Base-by-base conservation (phyloP, 2,329 filamentous ascomycete genomes). In the Cladosporium halotolerans region DNA sequence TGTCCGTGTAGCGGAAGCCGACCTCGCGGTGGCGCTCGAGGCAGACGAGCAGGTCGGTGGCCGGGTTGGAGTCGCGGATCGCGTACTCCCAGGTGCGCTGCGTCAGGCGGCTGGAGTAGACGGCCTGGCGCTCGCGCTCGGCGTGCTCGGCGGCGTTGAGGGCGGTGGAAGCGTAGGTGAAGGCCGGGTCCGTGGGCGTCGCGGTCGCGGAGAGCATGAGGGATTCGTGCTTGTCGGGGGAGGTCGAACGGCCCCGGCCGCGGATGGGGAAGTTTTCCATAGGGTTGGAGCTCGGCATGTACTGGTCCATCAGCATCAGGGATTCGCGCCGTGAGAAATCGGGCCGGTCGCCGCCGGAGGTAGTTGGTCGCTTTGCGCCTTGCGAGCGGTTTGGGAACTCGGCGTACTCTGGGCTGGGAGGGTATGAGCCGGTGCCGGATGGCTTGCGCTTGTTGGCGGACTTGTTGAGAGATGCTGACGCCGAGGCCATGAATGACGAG, bases 1-100 rank as follows among this genome's bases (percentile, higher is more conserved):
- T 96, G 67, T 99, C 93, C 14, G 96, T 92, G 66, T 99, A 99
- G 46, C 91, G 84, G 73, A 99, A 99, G 0, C 93, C 93, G 62
- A 99, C 96, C 0, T 88, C 84, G 63, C 95, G 89, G 28, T 88
- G 82, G 18, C 93, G 83, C 70, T 99, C 93, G 1, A 99, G 78
- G 66, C 93, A 99, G 5, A 96, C 88, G 1, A 99, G 76, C 14
- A 99, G 74, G 69, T 99, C 93, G 0, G 95, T 89, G 0, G 93
- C 92, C 0, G 93, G 93, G 66, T 99, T 97, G 2, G 91, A 90
- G 46, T 91, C 87, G 1, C 85, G 86, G 0, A 92, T 97, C 1
- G 93, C 90, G 14, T 95, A 79, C 55, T 92, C 86, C 93, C 93
- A 99, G 60, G 96, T 97, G 9, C 88, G 85, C 62, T 95, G 88